phyloP scores from a whole-genome alignment of 495 filamentous ascomycete genomes.

The Penicillium argentinense region DNA sequence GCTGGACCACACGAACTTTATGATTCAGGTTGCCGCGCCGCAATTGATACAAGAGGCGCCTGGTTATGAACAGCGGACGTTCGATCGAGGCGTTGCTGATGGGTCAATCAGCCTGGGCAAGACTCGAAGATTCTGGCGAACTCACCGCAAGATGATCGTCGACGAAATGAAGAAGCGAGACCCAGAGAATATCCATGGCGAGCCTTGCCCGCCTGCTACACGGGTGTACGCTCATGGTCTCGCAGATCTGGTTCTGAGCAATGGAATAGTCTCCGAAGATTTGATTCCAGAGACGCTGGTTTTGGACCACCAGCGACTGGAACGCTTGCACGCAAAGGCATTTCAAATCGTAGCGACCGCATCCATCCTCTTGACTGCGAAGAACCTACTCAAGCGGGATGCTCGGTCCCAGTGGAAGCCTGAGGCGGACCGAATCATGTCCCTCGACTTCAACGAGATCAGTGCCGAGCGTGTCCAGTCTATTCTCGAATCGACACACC shows the following conservation, averaged over 20 bases:
- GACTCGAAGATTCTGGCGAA: constrained; percentile 71
- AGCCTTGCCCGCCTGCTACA: constrained; percentile 40
- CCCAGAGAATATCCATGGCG: constrained; percentile 60
- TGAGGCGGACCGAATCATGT: constrained; percentile 76
- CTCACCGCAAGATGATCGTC: constrained; percentile 64
- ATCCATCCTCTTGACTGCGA: constrained; percentile 82
- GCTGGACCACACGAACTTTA: constrained; percentile 94
- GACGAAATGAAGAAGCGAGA: constrained; percentile 73
- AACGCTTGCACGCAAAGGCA: constrained; percentile 62
- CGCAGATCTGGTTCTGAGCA: constrained; percentile 62
- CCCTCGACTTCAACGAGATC: constrained; percentile 54
- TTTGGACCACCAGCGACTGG: constrained; percentile 72
- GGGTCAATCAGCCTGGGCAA: constrained; percentile 57
- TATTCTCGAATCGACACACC: constrained; percentile 74
- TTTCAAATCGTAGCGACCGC: constrained; percentile 78
- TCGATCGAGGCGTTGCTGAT: constrained; percentile 66
- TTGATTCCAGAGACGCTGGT: constrained; percentile 81
- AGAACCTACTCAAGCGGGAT: constrained; percentile 93
- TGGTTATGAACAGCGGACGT: constrained; percentile 76
- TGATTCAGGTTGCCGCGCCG: constrained; percentile 78
- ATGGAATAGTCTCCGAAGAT: constrained; percentile 52
- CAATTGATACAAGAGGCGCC: constrained; percentile 77
- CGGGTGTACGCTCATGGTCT: constrained; percentile 81
- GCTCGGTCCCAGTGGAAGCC: constrained; percentile 85
- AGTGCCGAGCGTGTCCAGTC: constrained; percentile 66